Conservation (phyloP, 352 stramenopile genomes). For the Nannochloropsis limnetica region DNA sequence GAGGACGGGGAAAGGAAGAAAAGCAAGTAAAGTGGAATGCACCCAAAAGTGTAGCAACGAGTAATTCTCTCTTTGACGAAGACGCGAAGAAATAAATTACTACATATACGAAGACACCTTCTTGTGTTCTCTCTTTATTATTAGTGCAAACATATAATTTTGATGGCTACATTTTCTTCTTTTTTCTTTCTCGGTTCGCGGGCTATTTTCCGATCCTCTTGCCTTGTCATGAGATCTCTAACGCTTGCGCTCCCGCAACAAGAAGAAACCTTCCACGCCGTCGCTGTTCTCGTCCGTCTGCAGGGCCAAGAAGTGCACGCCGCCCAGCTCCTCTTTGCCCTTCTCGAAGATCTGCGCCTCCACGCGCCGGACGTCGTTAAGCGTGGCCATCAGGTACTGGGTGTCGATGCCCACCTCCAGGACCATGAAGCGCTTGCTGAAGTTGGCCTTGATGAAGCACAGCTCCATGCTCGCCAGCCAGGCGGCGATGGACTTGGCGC, state of each 20-base stretch:
- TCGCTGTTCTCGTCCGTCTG: constrained; percentile 64
- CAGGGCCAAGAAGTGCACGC: constrained; percentile 73
- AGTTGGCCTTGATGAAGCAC: constrained; percentile 58
- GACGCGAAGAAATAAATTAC: background rate
- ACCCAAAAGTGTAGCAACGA: background rate
- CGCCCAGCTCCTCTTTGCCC: constrained; percentile 62
- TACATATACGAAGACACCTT: background rate
- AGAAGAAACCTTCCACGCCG: constrained; percentile 71
- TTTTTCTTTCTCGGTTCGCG: background rate
- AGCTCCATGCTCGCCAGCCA: constrained; percentile 66
- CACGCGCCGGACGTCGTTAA: constrained; percentile 64
- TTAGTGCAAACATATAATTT: background rate
- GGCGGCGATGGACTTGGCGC: constrained; percentile 61
- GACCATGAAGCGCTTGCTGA: constrained; percentile 65
- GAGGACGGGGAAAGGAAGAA: background rate
- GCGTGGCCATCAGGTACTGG: constrained; percentile 68
- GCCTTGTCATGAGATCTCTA: background rate
- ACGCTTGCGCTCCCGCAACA: constrained; percentile 53
- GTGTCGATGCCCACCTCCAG: constrained; percentile 75
- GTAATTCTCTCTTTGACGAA: background rate
- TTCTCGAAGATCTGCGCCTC: constrained; percentile 69
- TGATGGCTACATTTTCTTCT: background rate
- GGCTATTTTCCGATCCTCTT: background rate
- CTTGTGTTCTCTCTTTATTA: background rate
- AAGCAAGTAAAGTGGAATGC: background rate